Base-by-base conservation (phyloP, 805 yeast genomes). In the Jamesozyma rosinii region DNA sequence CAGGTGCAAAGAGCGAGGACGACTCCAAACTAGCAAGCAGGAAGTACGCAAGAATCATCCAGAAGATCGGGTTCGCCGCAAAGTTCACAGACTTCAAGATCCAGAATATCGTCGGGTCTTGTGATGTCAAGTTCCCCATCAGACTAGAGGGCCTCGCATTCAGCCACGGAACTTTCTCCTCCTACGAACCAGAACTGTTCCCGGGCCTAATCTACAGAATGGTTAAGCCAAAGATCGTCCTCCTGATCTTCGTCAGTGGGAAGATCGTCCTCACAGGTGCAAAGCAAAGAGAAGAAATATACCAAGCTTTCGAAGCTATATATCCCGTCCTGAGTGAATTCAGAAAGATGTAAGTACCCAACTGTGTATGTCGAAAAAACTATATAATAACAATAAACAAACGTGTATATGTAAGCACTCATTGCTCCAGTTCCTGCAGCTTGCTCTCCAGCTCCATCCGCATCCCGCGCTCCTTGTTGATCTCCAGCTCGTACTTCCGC, bases 241-340 rank as follows among this genome's bases (percentile, higher is more conserved):
- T 92, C 58, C 75, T 92, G 67, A 89, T 92, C 55, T 92, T 92
- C 65, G 98, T 92, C 40, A 84, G 95, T 24, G 98, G 98, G 29
- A 92, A 92, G 66, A 92, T 92, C 67, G 98, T 92, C 41, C 72
- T 92, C 54, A 92, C 98, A 6, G 98, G 98, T 72, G 98, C 98
- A 17, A 92, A 92, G 65, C 97, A 92, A 67, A 83, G 98, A 66
- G 97, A 92, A 65, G 98, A 92, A 66, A 92, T 92, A 51, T 92
- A 92, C 63, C 95, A 89, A 56, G 98, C 98, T 4, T 92, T 92
- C 64, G 98, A 90, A 65, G 95, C 97, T 47, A 92, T 92, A 41
- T 92, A 90, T 66, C 98, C 98, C 40, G 98, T 92, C 66, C 74
- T 92, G 74, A 89, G 94, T 70, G 97, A 92, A 74, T 92, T 90